These are phyloP conservation scores for Brassica incana DNA, from an alignment of 345 rosid species.

Conservation along the genomic window DNA sequence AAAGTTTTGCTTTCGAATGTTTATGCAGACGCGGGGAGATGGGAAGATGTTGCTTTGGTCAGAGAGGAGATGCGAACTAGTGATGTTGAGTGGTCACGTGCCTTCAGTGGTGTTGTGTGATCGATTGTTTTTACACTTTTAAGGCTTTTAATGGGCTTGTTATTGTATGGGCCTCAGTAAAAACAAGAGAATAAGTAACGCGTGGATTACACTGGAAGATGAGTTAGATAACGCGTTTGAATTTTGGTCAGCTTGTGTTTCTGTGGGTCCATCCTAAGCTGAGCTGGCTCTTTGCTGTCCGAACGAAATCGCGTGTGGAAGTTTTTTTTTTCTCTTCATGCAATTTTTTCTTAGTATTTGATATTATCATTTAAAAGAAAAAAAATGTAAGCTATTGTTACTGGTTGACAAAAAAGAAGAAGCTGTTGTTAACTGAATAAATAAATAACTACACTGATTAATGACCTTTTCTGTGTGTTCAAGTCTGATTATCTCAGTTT, in stretches of 20 bases:
- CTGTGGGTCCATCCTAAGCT: neutral
- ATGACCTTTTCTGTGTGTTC: neutral
- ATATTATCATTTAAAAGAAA: neutral
- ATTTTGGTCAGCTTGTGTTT: constrained; percentile 7
- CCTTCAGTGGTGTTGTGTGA: constrained; percentile 52
- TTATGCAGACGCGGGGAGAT: constrained; percentile 83
- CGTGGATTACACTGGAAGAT: neutral
- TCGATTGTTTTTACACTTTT: neutral
- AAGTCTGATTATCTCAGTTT: neutral
- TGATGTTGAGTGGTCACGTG: constrained; percentile 61
- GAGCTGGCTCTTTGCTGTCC: constrained; percentile 24
- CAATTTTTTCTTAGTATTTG: neutral
- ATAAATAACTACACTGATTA: neutral
- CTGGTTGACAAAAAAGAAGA: neutral
- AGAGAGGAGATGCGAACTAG: constrained; percentile 50
- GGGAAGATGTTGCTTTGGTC: constrained; percentile 66
- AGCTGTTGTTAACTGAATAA: neutral
- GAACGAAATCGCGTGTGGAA: constrained; percentile 10
- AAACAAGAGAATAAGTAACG: neutral
- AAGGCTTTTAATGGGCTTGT: neutral
- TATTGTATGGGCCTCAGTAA: constrained; percentile 1
- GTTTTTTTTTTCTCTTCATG: neutral
- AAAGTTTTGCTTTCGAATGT: constrained; percentile 68
- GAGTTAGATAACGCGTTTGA: constrained; percentile 13
- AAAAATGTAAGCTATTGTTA: neutral